These are phyloP conservation scores for Plicaturopsis crispa DNA, from an alignment of 768 basidiomycete genomes.

Conservation along the genomic window DNA sequence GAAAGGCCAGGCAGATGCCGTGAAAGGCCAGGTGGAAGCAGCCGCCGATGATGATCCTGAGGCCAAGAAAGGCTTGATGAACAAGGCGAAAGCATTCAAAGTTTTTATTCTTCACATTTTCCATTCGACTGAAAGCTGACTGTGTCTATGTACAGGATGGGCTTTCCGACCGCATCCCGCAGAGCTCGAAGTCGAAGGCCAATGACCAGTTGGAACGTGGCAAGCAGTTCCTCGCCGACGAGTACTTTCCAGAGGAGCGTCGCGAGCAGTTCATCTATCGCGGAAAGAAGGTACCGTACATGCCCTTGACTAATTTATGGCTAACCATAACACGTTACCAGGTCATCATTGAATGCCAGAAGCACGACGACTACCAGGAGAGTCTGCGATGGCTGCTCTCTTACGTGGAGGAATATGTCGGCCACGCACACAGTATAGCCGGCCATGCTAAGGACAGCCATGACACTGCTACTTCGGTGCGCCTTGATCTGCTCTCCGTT, in stretches of 20 bases:
- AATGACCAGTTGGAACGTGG: constrained; percentile 49
- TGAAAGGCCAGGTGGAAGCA: too few relatives aligned
- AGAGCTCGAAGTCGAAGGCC: constrained; percentile 55
- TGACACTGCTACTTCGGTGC: constrained; percentile 10
- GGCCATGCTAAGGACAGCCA: constrained; percentile 25
- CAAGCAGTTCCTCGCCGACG: constrained; percentile 66
- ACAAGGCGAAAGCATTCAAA: constrained; percentile 21
- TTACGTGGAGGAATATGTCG: constrained; percentile 54
- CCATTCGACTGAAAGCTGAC: constrained; percentile 4
- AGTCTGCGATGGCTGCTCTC: constrained; percentile 68
- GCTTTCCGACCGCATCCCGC: constrained; percentile 51
- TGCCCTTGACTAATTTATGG: neutral
- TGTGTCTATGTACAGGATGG: constrained; percentile 29
- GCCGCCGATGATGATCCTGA: constrained; percentile 26
- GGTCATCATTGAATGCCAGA: constrained; percentile 88
- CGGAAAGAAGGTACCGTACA: constrained; percentile 65
- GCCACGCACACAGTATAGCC: constrained; percentile 36
- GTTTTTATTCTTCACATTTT: constrained; percentile 7
- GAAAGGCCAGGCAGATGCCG: neutral
- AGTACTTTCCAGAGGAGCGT: constrained; percentile 86
- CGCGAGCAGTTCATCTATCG: constrained; percentile 92
- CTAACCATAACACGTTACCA: constrained; percentile 12
- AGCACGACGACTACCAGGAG: constrained; percentile 85
- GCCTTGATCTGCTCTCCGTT: neutral
- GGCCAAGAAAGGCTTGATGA: constrained; percentile 27